Conservation (phyloP, 2,329 filamentous ascomycete genomes). For the Aspergillus puulaauensis region DNA sequence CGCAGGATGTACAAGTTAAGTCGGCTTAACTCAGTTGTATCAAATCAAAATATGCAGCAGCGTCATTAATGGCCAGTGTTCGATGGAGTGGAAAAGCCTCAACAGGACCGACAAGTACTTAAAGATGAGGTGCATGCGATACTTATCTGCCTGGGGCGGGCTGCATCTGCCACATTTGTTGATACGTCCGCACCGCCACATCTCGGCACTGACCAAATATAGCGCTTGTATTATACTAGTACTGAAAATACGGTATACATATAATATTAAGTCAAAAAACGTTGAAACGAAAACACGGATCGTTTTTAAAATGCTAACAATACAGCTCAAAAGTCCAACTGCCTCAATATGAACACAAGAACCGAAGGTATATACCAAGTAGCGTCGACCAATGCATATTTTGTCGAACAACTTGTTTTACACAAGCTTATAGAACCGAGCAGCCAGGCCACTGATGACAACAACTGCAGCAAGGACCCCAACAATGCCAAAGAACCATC, state of each 20-base stretch:
- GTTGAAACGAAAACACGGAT: neutral
- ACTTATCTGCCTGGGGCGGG: conserved; percentile 1
- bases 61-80: neutral
- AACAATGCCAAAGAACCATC: conserved; percentile 52
- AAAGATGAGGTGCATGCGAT: neutral
- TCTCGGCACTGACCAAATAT: neutral
- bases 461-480: conserved; percentile 47
- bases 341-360: neutral
- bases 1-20: neutral
- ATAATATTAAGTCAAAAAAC: neutral
- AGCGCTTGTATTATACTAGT: neutral
- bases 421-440: conserved; percentile 43
- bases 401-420: conserved; percentile 19
- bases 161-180: neutral
- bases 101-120: neutral
- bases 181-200: conserved; percentile 6
- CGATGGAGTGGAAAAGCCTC: neutral
- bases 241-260: neutral
- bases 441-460: conserved; percentile 36
- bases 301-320: neutral
- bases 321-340: neutral
- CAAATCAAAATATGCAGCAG: neutral
- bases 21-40: neutral
- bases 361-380: neutral
- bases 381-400: neutral